Base-by-base conservation (phyloP, 768 basidiomycete species). In the Daedaleopsis nitida region DNA sequence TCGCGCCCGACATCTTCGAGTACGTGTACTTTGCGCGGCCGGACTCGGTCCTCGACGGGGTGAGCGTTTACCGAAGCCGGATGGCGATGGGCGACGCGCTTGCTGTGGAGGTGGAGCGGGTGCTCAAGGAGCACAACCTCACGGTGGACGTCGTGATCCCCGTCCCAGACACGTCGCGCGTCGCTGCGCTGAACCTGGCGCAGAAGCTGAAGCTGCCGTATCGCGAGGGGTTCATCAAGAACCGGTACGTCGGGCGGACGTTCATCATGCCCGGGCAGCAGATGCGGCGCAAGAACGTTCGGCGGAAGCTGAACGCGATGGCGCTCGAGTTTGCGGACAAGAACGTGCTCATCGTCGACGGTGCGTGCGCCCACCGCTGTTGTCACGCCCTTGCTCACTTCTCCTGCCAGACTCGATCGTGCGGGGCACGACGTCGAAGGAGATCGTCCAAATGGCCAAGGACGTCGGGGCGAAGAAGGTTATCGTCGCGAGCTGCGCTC, bases 251-350 rank as follows among this genome's bases (percentile, higher is more conserved):
- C 35, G 97, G 96, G 3, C 80, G 97, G 66, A 99, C 97, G 0
- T 99, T 99, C 73, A 98, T 99, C 76, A 99, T 99, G 97, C 96
- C 97, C 9, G 97, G 96, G 23, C 97, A 99, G 72, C 90, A 93
- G 74, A 91, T 94, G 87, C 86, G 95, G 75, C 86, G 82, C 67
- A 97, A 96, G 81, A 98, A 96, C 72, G 96, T 98, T 12, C 81
- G 97, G 56, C 82, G 89, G 66, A 99, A 99, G 75, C 78, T 98
- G 60, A 99, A 98, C 71, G 96, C 97, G 0, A 99, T 98, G 96
- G 95, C 97, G 5, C 81, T 98, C 55, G 97, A 99, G 76, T 99
- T 99, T 71, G 84, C 82, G 10, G 84, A 81, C 69, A 98, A 96
- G 79, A 91, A 91, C 66, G 95, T 99, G 5, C 83, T 99, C 44